These are phyloP conservation scores for Trichoderma afroharzianum DNA, from an alignment of 2,329 filamentous ascomycete species.

Conservation along the genomic window DNA sequence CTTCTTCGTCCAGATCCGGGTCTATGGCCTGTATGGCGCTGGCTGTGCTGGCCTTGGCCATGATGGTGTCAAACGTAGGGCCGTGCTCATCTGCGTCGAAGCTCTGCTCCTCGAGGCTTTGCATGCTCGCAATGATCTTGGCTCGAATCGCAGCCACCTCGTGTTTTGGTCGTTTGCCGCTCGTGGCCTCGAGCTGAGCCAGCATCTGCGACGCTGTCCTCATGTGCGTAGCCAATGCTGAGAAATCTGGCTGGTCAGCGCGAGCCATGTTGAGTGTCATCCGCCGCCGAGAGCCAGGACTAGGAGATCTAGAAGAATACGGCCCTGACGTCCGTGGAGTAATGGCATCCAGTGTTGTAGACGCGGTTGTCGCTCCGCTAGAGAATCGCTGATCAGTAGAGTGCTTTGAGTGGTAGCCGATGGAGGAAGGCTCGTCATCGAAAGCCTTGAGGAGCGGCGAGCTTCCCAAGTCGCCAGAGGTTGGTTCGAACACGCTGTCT, in stretches of 20 bases:
- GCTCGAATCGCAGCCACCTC: constrained; percentile 81
- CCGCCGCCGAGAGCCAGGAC: constrained; percentile 58
- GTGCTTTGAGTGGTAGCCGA: constrained; percentile 28
- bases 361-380: constrained; percentile 58
- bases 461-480: constrained; percentile 71
- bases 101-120: constrained; percentile 79
- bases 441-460: constrained; percentile 63
- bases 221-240: constrained; percentile 82
- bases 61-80: constrained; percentile 78
- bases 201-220: constrained; percentile 84
- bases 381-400: constrained; percentile 50
- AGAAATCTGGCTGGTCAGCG: constrained; percentile 73
- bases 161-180: constrained; percentile 72
- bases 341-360: constrained; percentile 56
- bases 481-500: constrained; percentile 83
- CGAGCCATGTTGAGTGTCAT: constrained; percentile 57
- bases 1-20: constrained; percentile 57
- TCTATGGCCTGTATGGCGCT: constrained; percentile 37
- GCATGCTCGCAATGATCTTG: constrained; percentile 89
- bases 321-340: constrained; percentile 69
- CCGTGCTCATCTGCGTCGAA: constrained; percentile 72
- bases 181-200: constrained; percentile 75
- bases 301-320: constrained; percentile 64
- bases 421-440: constrained; percentile 43
- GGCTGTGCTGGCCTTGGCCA: constrained; percentile 62